Conservation (phyloP, 164 flowering plant genomes). For the Stephania cephalantha region DNA sequence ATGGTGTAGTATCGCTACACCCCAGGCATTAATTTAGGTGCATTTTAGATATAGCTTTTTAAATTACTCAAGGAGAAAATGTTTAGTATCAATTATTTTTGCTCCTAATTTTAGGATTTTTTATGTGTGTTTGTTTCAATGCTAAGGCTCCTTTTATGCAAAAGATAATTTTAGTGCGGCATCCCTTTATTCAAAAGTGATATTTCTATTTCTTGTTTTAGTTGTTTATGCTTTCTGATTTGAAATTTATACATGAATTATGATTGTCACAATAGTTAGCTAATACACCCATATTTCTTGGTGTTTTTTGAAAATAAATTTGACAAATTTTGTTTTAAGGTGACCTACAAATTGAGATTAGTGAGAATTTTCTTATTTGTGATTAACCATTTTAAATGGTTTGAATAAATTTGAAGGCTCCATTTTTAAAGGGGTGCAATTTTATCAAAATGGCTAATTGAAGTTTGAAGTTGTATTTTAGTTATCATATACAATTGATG, state of each 20-base stretch:
- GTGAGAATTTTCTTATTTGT: neutral
- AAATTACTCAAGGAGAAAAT: neutral
- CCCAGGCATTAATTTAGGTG: too few relatives aligned
- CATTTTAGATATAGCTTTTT: neutral
- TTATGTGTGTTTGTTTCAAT: neutral
- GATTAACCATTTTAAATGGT: neutral
- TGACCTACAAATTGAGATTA: neutral
- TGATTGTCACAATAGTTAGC: neutral
- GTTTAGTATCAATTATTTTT: neutral
- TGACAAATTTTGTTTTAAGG: neutral
- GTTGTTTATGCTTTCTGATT: neutral
- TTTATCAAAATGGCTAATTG: neutral
- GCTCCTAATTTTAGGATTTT: neutral
- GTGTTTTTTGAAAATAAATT: neutral
- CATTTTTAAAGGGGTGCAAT: neutral
- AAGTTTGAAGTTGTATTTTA: neutral
- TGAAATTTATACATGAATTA: neutral
- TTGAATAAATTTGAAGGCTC: neutral
- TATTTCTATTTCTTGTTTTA: conserved; percentile 17
- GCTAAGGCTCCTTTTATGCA: conserved; percentile 22
- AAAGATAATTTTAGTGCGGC: conserved; percentile 88
- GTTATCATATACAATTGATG: neutral
- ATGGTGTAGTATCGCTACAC: neutral
- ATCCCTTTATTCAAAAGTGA: conserved; percentile 92
- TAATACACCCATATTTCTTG: neutral